Base-by-base conservation (phyloP, 192 early-diverging fungal genomes). In the Coemansia asiatica region DNA sequence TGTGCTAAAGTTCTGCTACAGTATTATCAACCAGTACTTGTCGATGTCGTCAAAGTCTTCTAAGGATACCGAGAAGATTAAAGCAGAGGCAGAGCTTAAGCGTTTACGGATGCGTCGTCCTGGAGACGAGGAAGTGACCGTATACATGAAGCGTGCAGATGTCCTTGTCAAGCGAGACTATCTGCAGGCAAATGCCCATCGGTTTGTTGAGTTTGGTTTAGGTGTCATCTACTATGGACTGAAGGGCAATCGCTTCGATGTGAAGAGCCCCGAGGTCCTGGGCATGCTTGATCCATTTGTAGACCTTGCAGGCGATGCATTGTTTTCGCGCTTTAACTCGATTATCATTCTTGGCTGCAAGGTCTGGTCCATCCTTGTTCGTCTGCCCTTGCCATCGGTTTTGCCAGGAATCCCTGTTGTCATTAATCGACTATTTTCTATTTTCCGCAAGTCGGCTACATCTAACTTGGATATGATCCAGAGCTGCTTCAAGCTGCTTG, bases 161-260 rank as follows among this genome's bases (percentile, higher is more conserved):
- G 74, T 83, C 5, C 35, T 68, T 7, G 84, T 84, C 40, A 75
- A 89, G 47, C 73, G 87, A n/a, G 91, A 92, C 58, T 90, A 91
- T 60, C 91, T 92, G 71, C 84, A 88, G 28, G 86, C 86, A 6
- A 98, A 99, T 59, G 91, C 91, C 6, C 89, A 96, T 64, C 79
- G 90, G 8, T 98, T 99, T 79, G 90, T 97, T 48, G 86, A 91
- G 56, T 98, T 99, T 86, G 96, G 96, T 0, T 71, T 99, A 21
- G 84, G 85, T n/a, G 79, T 98, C 12, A 83, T 99, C 57, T 81
- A 92, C 26, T 79, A 86, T 0, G 86, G 87, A 0, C 69, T 99
- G 31, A 83, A 74, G 50, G 82, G 84, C 69, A 83, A 83, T 58
- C 85, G 86, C 54, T 82, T 88, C 60, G 82, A 82, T 13, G 73